Conservation (phyloP, 768 basidiomycete species). For the Clavulina sp. region DNA sequence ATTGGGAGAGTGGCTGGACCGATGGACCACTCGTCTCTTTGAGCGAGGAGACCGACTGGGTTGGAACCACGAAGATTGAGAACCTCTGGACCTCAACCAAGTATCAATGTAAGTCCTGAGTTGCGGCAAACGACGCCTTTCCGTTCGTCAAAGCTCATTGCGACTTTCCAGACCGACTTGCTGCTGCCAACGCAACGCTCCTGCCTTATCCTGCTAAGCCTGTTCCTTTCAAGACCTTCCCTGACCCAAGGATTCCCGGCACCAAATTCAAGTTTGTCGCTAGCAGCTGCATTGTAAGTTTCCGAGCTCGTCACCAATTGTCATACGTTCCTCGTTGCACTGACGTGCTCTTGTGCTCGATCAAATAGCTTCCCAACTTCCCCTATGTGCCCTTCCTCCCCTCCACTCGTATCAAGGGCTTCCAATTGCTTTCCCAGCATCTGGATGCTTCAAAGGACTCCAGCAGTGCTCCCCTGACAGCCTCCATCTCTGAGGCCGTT, state of each 20-base stretch:
- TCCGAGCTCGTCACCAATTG: not conserved
- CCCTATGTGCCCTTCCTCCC: slow-evolving; percentile 41
- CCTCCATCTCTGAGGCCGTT: slow-evolving; percentile 23
- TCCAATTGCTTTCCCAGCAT: slow-evolving; percentile 35
- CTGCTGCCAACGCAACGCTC: slow-evolving; percentile 25
- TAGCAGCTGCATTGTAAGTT: slow-evolving; percentile 35
- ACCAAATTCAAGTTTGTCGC: slow-evolving; percentile 50
- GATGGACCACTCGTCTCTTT: slow-evolving; percentile 35
- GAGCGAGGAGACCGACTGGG: slow-evolving; percentile 36
- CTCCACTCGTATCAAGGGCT: slow-evolving; percentile 38
- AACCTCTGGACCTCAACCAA: slow-evolving; percentile 51
- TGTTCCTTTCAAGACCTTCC: slow-evolving; percentile 53
- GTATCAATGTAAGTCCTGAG: slow-evolving; percentile 43
- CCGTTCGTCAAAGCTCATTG: not conserved
- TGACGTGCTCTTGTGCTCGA: not conserved
- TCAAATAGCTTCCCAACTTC: slow-evolving; percentile 37
- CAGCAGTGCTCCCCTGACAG: slow-evolving; percentile 4
- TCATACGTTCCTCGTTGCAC: not conserved
- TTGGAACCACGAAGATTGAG: slow-evolving; percentile 31
- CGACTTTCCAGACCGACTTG: slow-evolving; percentile 25
- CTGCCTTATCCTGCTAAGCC: slow-evolving; percentile 34
- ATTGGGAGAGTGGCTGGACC: slow-evolving; percentile 26
- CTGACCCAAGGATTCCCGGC: slow-evolving; percentile 39
- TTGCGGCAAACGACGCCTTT: not conserved
- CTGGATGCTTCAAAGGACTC: too few species aligned